These are phyloP conservation scores for Torulaspora globosa DNA, from an alignment of 1,139 yeast genomes.

Conservation along the genomic window DNA sequence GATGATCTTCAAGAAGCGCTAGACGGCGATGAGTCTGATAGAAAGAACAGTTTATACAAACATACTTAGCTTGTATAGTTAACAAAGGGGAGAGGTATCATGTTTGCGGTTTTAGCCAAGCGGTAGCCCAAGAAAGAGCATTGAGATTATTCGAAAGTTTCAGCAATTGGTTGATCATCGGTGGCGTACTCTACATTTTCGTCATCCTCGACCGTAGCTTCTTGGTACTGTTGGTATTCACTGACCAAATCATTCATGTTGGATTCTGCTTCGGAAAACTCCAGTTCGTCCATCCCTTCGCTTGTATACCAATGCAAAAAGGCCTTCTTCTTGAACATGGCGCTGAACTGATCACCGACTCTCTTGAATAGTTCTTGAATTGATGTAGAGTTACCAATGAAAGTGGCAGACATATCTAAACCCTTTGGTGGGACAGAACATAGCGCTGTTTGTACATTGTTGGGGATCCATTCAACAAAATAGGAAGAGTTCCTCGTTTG, in stretches of 20 bases:
- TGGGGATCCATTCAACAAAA: slow-evolving; percentile 96
- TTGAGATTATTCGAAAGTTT: slow-evolving; percentile 26
- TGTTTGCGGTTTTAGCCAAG: slow-evolving; percentile 3
- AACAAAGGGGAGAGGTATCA: slow-evolving; percentile 2
- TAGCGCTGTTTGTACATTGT: slow-evolving; percentile 90
- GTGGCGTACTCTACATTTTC: slow-evolving; percentile 65
- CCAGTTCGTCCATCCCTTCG: slow-evolving; percentile 95
- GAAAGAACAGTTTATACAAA: slow-evolving; percentile 2
- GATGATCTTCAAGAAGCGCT: background rate
- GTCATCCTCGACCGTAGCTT: slow-evolving; percentile 65
- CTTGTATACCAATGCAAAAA: slow-evolving; percentile 94
- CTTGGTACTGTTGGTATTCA: slow-evolving; percentile 92
- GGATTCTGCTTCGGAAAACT: slow-evolving; percentile 79
- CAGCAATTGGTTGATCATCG: slow-evolving; percentile 42
- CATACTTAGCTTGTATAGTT: background rate
- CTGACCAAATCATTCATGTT: slow-evolving; percentile 84
- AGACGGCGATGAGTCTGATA: slow-evolving; percentile 6
- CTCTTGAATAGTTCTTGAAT: slow-evolving; percentile 87
- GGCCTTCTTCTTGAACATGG: slow-evolving; percentile 91
- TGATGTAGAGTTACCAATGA: slow-evolving; percentile 87
- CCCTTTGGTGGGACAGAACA: slow-evolving; percentile 87
- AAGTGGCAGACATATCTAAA: slow-evolving; percentile 84
- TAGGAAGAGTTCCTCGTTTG: slow-evolving; percentile 76
- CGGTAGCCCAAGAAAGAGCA: background rate
- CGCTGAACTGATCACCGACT: slow-evolving; percentile 83